These are phyloP conservation scores for Talaromyces thailandensis DNA, from an alignment of 495 filamentous ascomycete species.

Conservation along the genomic window DNA sequence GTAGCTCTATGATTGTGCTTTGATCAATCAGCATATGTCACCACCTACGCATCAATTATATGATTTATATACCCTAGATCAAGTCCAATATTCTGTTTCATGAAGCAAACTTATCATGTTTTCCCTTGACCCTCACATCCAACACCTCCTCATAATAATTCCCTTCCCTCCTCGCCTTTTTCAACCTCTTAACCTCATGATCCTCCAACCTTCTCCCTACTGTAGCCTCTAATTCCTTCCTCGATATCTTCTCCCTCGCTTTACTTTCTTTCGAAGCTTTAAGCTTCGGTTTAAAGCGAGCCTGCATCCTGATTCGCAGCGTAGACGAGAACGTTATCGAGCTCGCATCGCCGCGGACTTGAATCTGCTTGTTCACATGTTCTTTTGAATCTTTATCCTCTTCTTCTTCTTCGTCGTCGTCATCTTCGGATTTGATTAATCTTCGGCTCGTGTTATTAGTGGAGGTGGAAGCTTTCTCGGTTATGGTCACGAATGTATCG, in stretches of 20 bases:
- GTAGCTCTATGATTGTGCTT: conserved; percentile 12
- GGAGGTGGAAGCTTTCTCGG: conserved; percentile 24
- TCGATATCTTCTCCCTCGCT: conserved; percentile 72
- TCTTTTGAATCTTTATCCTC: neutral
- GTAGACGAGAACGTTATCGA: conserved; percentile 65
- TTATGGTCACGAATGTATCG: conserved; percentile 44
- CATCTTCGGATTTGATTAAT: neutral
- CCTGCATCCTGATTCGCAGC: conserved; percentile 85
- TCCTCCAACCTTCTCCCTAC: conserved; percentile 72
- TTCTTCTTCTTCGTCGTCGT: too few relatives aligned
- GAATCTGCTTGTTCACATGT: conserved; percentile 25
- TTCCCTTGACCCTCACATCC: conserved; percentile 85
- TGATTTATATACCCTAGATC: neutral
- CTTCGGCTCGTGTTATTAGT: conserved; percentile 13
- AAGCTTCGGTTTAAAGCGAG: conserved; percentile 77
- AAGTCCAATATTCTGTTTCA: neutral
- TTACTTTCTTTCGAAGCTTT: conserved; percentile 72
- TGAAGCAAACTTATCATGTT: conserved; percentile 89
- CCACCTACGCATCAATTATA: neutral
- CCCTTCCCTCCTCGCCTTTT: conserved; percentile 75
- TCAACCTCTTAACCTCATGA: conserved; percentile 74
- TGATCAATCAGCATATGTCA: neutral
- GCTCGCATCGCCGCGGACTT: conserved; percentile 69
- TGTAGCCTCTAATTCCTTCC: conserved; percentile 76
- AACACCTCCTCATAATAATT: conserved; percentile 85